Evolutionary conservation across 2,329 filamentous ascomycete genomes (phyloP).

Genomic region (Westerdykella sp.): DNA sequence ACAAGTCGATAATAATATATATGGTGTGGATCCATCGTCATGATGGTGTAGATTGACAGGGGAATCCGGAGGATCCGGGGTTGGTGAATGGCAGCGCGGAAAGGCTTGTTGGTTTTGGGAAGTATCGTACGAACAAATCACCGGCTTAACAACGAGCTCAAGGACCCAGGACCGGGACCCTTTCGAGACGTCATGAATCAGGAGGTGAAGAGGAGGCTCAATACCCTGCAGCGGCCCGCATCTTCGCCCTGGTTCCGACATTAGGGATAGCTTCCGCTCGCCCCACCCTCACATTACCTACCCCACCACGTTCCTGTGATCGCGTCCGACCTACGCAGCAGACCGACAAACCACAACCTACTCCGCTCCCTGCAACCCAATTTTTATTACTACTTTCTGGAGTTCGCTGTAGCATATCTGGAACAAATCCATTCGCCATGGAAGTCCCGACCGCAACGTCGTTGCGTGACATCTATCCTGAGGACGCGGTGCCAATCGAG

Average conservation of each 20-base stretch:
- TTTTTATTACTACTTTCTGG: neutral
- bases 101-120: neutral
- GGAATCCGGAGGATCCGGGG: too few relatives aligned
- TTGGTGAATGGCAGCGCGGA: too few relatives aligned
- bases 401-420: neutral
- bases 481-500: conserved; percentile 62
- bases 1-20: too few relatives aligned
- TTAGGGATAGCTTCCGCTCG: conserved; percentile 16
- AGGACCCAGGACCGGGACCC: too few relatives aligned
- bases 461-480: conserved; percentile 76
- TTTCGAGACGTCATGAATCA: too few relatives aligned
- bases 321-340: neutral
- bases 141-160: neutral
- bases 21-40: too few relatives aligned
- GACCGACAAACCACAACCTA: neutral
- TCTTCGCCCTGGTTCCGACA: conserved; percentile 5
- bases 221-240: conserved; percentile 1
- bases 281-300: conserved; percentile 6
- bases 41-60: too few relatives aligned
- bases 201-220: conserved; percentile 2
- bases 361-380: neutral
- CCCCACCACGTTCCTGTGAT: conserved; percentile 8
- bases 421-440: conserved; percentile 15
- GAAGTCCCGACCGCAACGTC: conserved; percentile 68
- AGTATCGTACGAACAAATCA: neutral